Percentiles rank a stretch among this genome's conserved stretches.
Evolutionary conservation across 768 basidiomycete genomes (phyloP).

Genomic region (Tulasnella sp.): DNA sequence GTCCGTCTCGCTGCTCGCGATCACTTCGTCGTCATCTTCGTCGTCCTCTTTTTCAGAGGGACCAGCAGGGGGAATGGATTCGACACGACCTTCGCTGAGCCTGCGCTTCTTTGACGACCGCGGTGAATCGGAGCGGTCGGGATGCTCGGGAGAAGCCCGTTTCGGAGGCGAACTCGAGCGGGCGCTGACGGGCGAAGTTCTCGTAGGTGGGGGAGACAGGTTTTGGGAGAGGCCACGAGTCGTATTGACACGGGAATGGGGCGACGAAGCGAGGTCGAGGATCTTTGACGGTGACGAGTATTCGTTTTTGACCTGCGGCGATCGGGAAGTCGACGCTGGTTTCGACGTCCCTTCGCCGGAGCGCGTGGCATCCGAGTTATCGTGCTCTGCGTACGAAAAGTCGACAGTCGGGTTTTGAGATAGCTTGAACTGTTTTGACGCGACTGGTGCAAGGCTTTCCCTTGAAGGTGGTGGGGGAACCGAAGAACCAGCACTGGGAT

Average conservation of each 20-base stretch:
- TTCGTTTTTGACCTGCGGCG: not conserved
- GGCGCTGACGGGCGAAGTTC: not conserved
- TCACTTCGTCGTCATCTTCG: not conserved
- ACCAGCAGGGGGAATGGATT: not conserved
- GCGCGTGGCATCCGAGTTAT: not conserved
- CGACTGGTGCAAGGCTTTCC: not conserved
- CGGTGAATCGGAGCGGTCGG: not conserved
- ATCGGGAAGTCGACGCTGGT: not conserved
- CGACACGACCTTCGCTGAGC: not conserved
- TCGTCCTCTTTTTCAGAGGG: not conserved
- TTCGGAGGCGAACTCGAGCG: not conserved
- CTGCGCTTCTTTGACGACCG: not conserved
- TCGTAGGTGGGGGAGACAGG: not conserved
- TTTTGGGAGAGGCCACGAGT: not conserved
- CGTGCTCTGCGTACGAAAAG: not conserved
- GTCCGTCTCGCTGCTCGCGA: constrained; percentile 9
- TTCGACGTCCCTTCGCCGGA: not conserved
- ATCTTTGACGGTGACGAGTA: not conserved
- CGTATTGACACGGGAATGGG: not conserved
- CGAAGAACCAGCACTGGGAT: not conserved
- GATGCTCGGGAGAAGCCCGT: not conserved
- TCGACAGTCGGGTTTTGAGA: not conserved
- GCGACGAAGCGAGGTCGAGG: not conserved
- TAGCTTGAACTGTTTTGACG: not conserved
- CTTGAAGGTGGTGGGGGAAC: not conserved